phyloP scores from a whole-genome alignment of 2,329 filamentous ascomycete genomes.

The Malbranchea zuffiana region DNA sequence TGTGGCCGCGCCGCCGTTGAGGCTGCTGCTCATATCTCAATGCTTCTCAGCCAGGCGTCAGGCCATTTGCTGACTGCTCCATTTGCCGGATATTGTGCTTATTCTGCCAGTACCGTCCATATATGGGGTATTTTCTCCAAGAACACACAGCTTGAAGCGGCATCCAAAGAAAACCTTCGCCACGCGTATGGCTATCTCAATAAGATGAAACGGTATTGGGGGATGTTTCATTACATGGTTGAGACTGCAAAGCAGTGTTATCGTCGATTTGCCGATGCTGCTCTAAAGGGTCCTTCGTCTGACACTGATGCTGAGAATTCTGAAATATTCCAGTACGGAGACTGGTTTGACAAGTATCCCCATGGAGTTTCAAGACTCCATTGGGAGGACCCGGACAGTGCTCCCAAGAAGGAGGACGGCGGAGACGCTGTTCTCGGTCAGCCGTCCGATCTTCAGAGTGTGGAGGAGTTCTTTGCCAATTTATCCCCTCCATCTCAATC shows the following conservation, averaged over 20 bases:
- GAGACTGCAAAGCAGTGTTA: slow-evolving; percentile 88
- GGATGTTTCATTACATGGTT: slow-evolving; percentile 94
- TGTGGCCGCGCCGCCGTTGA: slow-evolving; percentile 66
- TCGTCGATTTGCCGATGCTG: slow-evolving; percentile 70
- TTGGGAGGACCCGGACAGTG: slow-evolving; percentile 62
- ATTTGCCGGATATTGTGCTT: slow-evolving; percentile 90
- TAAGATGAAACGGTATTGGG: slow-evolving; percentile 97
- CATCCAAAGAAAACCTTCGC: slow-evolving; percentile 71
- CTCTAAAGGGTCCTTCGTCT: slow-evolving; percentile 50
- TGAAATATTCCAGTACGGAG: slow-evolving; percentile 83
- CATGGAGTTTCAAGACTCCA: slow-evolving; percentile 79
- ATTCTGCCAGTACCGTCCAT: slow-evolving; percentile 87
- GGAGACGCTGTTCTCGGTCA: slow-evolving; percentile 85
- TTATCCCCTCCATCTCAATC: slow-evolving; percentile 52
- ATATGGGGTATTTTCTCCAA: slow-evolving; percentile 85
- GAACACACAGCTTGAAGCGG: slow-evolving; percentile 61
- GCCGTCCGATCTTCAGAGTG: slow-evolving; percentile 80
- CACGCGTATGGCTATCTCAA: slow-evolving; percentile 83
- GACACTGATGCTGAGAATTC: slow-evolving; percentile 35
- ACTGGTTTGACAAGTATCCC: slow-evolving; percentile 94
- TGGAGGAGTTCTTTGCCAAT: slow-evolving; percentile 85
- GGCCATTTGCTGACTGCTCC: slow-evolving; percentile 75
- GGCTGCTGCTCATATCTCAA: slow-evolving; percentile 77
- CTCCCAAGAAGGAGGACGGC: slow-evolving; percentile 61
- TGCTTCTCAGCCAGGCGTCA: slow-evolving; percentile 68